These are phyloP conservation scores for Cordyceps javanica DNA, from an alignment of 2,329 filamentous ascomycete genomes.

Conservation along the genomic window DNA sequence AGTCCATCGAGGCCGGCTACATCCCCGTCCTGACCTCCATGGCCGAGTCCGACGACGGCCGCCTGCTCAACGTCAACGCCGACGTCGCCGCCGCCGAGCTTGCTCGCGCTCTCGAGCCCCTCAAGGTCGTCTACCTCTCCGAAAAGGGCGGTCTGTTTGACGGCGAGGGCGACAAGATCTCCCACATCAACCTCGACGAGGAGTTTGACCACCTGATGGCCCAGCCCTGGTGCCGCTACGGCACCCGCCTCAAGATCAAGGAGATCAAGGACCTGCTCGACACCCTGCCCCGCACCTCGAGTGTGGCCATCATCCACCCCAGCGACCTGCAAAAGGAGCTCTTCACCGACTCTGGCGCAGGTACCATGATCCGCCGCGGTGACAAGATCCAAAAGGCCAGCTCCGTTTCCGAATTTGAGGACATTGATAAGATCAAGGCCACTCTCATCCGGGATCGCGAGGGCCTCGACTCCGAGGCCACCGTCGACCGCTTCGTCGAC, in stretches of 20 bases:
- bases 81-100: conserved; percentile 94
- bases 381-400: conserved; percentile 77
- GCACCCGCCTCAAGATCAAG: conserved; percentile 92
- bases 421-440: conserved; percentile 71
- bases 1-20: conserved; percentile 83
- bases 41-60: conserved; percentile 86
- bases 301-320: conserved; percentile 95
- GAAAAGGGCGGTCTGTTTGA: conserved; percentile 97
- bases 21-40: conserved; percentile 93
- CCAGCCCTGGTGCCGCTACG: conserved; percentile 91
- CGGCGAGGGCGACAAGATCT: conserved; percentile 90
- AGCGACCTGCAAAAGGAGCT: conserved; percentile 93
- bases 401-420: conserved; percentile 66
- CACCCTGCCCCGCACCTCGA: conserved; percentile 82
- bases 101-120: conserved; percentile 77
- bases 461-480: conserved; percentile 72
- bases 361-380: conserved; percentile 85
- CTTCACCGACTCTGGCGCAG: conserved; percentile 92
- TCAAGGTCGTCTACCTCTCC: conserved; percentile 98
- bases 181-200: conserved; percentile 93
- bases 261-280: conserved; percentile 93
- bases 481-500: conserved; percentile 81
- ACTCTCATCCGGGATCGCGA: conserved; percentile 77
- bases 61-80: conserved; percentile 94
- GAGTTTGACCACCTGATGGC: conserved; percentile 91